Conservation (phyloP, 2,329 filamentous ascomycete genomes). For the Penicillium palitans region DNA sequence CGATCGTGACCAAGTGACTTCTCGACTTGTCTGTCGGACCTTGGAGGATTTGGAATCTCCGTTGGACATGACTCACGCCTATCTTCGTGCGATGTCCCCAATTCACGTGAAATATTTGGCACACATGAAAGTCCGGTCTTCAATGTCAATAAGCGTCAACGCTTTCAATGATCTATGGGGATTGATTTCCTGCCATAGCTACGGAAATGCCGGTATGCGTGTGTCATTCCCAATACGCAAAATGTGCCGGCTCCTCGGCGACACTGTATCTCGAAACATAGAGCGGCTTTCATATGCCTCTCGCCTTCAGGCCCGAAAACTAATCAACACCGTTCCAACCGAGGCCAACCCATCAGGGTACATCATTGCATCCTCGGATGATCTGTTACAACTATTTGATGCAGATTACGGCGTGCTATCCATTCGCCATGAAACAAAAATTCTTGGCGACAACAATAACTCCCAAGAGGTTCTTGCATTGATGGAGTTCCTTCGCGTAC, state of each 20-base stretch:
- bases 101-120: constrained; percentile 83
- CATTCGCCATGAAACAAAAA: constrained; percentile 85
- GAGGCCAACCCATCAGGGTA: constrained; percentile 83
- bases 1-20: constrained; percentile 76
- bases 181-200: constrained; percentile 80
- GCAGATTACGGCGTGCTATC: constrained; percentile 84
- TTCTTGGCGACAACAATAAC: constrained; percentile 71
- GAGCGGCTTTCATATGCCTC: constrained; percentile 85
- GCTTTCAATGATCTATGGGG: constrained; percentile 86
- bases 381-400: constrained; percentile 78
- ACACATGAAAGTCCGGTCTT: constrained; percentile 90
- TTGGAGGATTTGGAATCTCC: constrained; percentile 67
- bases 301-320: constrained; percentile 77
- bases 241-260: constrained; percentile 85
- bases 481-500: constrained; percentile 79
- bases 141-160: constrained; percentile 92
- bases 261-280: constrained; percentile 82
- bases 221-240: constrained; percentile 89
- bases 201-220: constrained; percentile 80
- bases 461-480: constrained; percentile 81
- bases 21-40: constrained; percentile 73
- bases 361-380: constrained; percentile 85
- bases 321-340: constrained; percentile 83
- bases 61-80: constrained; percentile 79
- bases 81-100: constrained; percentile 79